Evolutionary conservation across 148 eudicot species (phyloP), one percentile per base, ranked within the genome.

Genomic region (Chenopodium formosanum): DNA sequence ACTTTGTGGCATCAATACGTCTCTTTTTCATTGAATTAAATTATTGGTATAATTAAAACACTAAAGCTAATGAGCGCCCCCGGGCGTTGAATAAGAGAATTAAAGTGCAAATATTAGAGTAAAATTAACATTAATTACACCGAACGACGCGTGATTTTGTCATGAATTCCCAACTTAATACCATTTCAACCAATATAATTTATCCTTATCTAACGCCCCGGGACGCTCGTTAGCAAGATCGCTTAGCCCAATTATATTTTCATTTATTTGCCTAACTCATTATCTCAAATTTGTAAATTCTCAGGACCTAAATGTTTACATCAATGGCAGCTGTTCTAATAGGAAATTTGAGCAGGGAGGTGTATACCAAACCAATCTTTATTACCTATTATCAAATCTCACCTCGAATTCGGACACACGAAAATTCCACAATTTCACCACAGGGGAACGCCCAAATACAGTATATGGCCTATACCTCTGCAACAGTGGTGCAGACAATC

Each of bases 381-480:
- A 50, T 20, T 27, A 23, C 25, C n/a, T 83, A 23, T 63, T 84
- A 13, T 79, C 79, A 11, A 84, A 79, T 29, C 86, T 84, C 53
- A 69, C 70, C 40, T 19, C 76, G 2, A 75, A 84, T 29, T 69
- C 86, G 2, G 17, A 11, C 70, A 34, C 64, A 37, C 44, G 44
- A 37, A 37, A 6, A 32, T 84, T 84, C 76, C 46, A 75, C 14
- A 79, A 75, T 20, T 69, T 60, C 1, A 56, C 53, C 12, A 17
- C 25, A 0, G 80, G 80, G 1, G 83, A 84, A 46, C 31, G 6
- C 79, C 66, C 79, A 1, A 75, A 79, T 65, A 75, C 40, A 48
- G 79, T 80, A 1, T 80, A 84, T 11, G 86, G 86, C 44, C 80
- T 84, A 7, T 84, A 58, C 83, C 83, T 79, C 0, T 80, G 86